Evolutionary conservation across 2,329 filamentous ascomycete genomes (phyloP).

Genomic region (Beauveria medogensis): DNA sequence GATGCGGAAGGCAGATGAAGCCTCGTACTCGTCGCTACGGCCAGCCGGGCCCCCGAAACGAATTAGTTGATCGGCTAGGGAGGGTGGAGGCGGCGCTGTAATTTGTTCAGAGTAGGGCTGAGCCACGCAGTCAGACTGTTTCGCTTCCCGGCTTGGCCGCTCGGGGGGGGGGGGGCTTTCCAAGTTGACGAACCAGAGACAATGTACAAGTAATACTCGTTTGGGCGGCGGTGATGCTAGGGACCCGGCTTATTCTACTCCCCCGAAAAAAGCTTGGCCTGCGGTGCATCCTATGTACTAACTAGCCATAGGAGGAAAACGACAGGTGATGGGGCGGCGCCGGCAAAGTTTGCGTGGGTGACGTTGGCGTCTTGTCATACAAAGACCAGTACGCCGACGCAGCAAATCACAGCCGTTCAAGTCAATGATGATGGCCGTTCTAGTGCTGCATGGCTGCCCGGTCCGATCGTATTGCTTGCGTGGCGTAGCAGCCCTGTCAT

Average conservation of each 20-base stretch:
- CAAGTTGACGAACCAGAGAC: not conserved
- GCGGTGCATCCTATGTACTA: not conserved
- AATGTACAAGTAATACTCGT: not conserved
- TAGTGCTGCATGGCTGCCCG: not conserved
- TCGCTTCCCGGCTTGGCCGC: not conserved
- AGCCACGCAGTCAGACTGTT: not conserved
- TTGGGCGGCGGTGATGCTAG: not conserved
- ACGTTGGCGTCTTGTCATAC: conserved; percentile 4
- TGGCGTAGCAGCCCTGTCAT: conserved; percentile 3
- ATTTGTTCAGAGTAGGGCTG: conserved; percentile 6
- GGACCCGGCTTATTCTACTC: not conserved
- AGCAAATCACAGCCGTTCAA: not conserved
- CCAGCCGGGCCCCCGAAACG: not conserved
- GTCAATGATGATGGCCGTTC: not conserved
- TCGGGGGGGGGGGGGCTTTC: not conserved
- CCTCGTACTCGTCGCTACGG: not conserved
- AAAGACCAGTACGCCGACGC: not conserved
- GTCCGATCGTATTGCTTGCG: conserved; percentile 7
- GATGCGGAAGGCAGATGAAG: conserved; percentile 5
- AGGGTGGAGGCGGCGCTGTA: not conserved
- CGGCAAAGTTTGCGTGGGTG: not conserved
- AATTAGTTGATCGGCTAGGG: not conserved
- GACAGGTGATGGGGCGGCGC: not conserved
- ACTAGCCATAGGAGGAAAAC: conserved; percentile 3
- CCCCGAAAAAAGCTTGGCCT: not conserved